A percentile compares a stretch with the other conserved stretches of the same genome.
phyloP scores from a whole-genome alignment of 345 rosid species.

The Carallia brachiata region DNA sequence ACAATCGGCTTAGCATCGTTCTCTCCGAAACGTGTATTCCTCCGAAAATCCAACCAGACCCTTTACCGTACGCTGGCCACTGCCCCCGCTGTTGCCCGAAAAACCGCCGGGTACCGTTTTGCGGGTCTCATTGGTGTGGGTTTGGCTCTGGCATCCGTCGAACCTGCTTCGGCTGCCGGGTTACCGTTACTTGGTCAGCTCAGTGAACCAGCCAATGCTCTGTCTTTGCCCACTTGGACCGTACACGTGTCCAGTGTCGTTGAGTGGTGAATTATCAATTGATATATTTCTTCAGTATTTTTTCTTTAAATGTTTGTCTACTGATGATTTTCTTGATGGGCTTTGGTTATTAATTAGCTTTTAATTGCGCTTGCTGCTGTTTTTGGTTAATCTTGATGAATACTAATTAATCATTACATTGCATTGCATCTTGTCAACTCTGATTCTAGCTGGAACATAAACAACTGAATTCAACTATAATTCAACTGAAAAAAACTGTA shows the following conservation, averaged over 20 bases:
- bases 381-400: neutral
- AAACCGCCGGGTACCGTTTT: conserved; percentile 1
- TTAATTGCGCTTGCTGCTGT: neutral
- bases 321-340: neutral
- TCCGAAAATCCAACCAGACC: conserved; percentile 17
- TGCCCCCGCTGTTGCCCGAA: conserved; percentile 3
- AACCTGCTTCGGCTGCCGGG: conserved; percentile 49
- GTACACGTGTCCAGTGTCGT: conserved; percentile 88
- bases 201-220: conserved; percentile 78
- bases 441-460: neutral
- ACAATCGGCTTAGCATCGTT: conserved; percentile 28
- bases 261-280: conserved; percentile 55
- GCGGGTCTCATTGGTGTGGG: conserved; percentile 57
- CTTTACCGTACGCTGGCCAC: conserved; percentile 1
- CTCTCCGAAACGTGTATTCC: conserved; percentile 22
- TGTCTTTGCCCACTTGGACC: conserved; percentile 93
- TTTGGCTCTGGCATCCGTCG: conserved; percentile 44
- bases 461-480: neutral
- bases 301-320: too few species aligned
- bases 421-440: neutral
- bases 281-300: neutral
- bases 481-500: neutral
- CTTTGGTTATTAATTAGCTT: neutral
- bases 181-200: conserved; percentile 48
- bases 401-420: neutral